These are phyloP conservation scores for Lentinula aciculospora DNA, from an alignment of 768 basidiomycete species.

Conservation along the genomic window DNA sequence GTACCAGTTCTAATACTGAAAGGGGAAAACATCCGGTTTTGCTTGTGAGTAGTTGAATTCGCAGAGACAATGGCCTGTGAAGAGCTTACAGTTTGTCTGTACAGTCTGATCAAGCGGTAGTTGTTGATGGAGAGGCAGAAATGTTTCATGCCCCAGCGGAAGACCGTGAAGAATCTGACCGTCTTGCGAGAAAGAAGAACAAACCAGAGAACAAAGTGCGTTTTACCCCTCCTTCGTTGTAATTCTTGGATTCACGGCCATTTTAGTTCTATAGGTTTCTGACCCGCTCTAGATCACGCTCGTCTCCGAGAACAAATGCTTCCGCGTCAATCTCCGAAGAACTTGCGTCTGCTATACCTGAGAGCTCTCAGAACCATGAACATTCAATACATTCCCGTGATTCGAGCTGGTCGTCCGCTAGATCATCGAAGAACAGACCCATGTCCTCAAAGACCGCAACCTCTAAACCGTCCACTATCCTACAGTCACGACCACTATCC, in stretches of 20 bases:
- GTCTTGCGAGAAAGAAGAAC: slow-evolving; percentile 32
- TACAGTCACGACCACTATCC: slow-evolving; percentile 59
- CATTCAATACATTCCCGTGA: slow-evolving; percentile 3
- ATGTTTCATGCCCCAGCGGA: slow-evolving; percentile 18
- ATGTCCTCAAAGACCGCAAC: slow-evolving; percentile 15
- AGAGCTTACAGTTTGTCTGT: not conserved
- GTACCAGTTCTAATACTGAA: not conserved
- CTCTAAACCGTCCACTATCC: slow-evolving; percentile 43
- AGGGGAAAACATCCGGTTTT: not conserved
- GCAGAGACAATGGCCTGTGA: not conserved
- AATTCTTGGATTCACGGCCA: slow-evolving; percentile 2
- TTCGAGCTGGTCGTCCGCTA: slow-evolving; percentile 3
- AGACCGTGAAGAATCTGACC: slow-evolving; percentile 22
- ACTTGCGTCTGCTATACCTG: not conserved
- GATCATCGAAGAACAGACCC: slow-evolving; percentile 3
- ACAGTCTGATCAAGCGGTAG: slow-evolving; percentile 10
- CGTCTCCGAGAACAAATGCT: slow-evolving; percentile 33
- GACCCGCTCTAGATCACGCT: slow-evolving; percentile 56
- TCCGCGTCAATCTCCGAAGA: slow-evolving; percentile 9
- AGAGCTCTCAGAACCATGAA: not conserved
- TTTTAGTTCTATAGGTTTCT: slow-evolving; percentile 57
- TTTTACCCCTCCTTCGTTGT: slow-evolving; percentile 8
- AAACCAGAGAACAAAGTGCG: slow-evolving; percentile 44
- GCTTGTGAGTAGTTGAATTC: not conserved
- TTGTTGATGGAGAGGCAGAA: slow-evolving; percentile 15